Percentiles rank a stretch among this genome's conserved stretches.
These are phyloP conservation scores for Globisporangium nunn DNA, from an alignment of 352 stramenopile genomes.

Conservation along the genomic window DNA sequence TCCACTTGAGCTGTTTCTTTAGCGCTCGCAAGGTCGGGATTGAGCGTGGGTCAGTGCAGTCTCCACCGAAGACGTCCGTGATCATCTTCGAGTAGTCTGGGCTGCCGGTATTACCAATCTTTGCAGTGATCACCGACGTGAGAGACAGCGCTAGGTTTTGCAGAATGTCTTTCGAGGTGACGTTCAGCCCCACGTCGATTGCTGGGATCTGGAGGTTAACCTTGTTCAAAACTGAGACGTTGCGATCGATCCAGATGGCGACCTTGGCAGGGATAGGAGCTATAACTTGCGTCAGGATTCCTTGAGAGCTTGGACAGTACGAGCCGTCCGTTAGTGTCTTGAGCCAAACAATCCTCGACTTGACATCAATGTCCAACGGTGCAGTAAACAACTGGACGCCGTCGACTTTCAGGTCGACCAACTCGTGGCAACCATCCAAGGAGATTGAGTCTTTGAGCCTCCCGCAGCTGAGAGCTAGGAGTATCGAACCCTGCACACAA, in stretches of 20 bases:
- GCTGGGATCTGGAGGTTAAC: constrained; percentile 52
- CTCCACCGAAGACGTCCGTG: constrained; percentile 5
- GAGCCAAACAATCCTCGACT: constrained; percentile 59
- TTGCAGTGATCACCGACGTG: constrained; percentile 29
- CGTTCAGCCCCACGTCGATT: constrained; percentile 41
- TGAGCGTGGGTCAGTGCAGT: constrained; percentile 11
- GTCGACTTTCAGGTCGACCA: constrained; percentile 53
- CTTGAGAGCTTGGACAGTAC: constrained; percentile 54
- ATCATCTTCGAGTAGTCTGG: constrained; percentile 31
- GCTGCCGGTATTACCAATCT: constrained; percentile 31
- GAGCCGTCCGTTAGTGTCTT: constrained; percentile 45
- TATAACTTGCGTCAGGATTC: constrained; percentile 58
- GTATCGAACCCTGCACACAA: constrained; percentile 33
- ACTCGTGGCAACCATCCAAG: constrained; percentile 35
- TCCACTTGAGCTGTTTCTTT: constrained; percentile 55
- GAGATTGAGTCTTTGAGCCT: constrained; percentile 53
- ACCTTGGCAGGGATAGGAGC: constrained; percentile 51
- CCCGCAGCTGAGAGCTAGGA: constrained; percentile 56
- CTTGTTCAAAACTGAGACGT: constrained; percentile 28
- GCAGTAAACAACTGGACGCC: constrained; percentile 62
- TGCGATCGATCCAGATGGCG: constrained; percentile 46
- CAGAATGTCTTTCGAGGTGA: constrained; percentile 55
- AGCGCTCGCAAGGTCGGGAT: constrained; percentile 37
- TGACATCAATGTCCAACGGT: constrained; percentile 64
- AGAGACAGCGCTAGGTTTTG: constrained; percentile 37